These are phyloP conservation scores for Carpinus viminea DNA, from an alignment of 306 rosid genomes.

Conservation along the genomic window DNA sequence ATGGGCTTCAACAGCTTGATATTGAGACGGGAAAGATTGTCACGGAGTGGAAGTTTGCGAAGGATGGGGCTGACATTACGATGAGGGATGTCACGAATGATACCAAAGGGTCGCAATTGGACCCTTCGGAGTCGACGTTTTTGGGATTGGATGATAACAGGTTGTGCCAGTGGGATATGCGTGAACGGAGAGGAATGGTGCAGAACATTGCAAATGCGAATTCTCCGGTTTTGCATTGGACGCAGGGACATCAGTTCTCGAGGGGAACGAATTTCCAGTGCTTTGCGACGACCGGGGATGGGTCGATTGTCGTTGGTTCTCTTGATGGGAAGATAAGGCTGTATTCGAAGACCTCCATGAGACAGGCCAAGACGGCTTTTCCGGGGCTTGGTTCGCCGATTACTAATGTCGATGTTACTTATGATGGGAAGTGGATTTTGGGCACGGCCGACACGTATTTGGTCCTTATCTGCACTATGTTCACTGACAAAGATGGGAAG, in stretches of 20 bases:
- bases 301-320: slow-evolving; percentile 87
- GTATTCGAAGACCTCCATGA: slow-evolving; percentile 85
- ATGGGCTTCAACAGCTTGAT: slow-evolving; percentile 74
- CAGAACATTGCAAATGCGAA: slow-evolving; percentile 51
- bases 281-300: slow-evolving; percentile 85
- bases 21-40: slow-evolving; percentile 83
- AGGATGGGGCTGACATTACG: slow-evolving; percentile 75
- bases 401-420: slow-evolving; percentile 85
- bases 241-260: slow-evolving; percentile 86
- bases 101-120: slow-evolving; percentile 78
- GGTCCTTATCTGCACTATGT: slow-evolving; percentile 80
- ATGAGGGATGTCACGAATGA: slow-evolving; percentile 88
- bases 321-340: slow-evolving; percentile 85
- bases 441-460: slow-evolving; percentile 82
- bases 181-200: slow-evolving; percentile 73
- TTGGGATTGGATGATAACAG: slow-evolving; percentile 94
- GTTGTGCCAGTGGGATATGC: slow-evolving; percentile 95
- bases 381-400: slow-evolving; percentile 86
- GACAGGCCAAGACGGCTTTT: slow-evolving; percentile 91
- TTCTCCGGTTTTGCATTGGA: slow-evolving; percentile 79
- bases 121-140: slow-evolving; percentile 84
- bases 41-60: slow-evolving; percentile 85
- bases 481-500: slow-evolving; percentile 86
- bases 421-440: slow-evolving; percentile 87
- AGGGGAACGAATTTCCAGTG: slow-evolving; percentile 88